Evolutionary conservation across 1,139 yeast species (phyloP).

Genomic region (Pichia sp.): DNA sequence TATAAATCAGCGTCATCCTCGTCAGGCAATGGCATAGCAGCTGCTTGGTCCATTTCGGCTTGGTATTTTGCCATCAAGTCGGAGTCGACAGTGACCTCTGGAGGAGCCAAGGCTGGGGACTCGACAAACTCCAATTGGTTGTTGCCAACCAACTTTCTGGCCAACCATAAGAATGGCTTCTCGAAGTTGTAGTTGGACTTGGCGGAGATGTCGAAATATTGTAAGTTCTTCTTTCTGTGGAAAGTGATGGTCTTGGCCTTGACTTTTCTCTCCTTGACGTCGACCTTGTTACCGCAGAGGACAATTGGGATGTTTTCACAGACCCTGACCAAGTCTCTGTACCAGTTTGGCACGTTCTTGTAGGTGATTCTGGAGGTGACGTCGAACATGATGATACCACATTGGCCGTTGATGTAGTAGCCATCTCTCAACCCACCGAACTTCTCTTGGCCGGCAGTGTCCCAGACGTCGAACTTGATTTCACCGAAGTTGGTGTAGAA

Average conservation of each 20-base stretch:
- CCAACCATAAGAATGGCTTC: constrained; percentile 99
- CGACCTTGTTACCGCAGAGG: constrained; percentile 98
- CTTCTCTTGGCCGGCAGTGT: constrained; percentile 99
- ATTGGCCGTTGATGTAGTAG: constrained; percentile 98
- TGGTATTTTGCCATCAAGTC: constrained; percentile 97
- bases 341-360: constrained; percentile 99
- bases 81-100: constrained; percentile 96
- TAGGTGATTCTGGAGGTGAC: constrained; percentile 99
- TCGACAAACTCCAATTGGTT: constrained; percentile 98
- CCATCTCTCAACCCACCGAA: constrained; percentile 99
- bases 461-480: constrained; percentile 99
- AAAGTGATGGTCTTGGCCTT: constrained; percentile 99
- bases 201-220: constrained; percentile 98
- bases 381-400: constrained; percentile 99
- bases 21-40: constrained; percentile 99
- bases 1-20: constrained; percentile 99
- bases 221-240: constrained; percentile 99
- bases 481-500: constrained; percentile 99
- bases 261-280: constrained; percentile 99
- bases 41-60: constrained; percentile 99
- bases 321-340: constrained; percentile 97
- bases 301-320: constrained; percentile 99
- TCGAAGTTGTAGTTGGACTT: constrained; percentile 99
- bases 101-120: constrained; percentile 99
- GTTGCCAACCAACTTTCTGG: constrained; percentile 98